Conservation (phyloP, 176 grass and related monocot genomes). For the Avena eriantha region DNA sequence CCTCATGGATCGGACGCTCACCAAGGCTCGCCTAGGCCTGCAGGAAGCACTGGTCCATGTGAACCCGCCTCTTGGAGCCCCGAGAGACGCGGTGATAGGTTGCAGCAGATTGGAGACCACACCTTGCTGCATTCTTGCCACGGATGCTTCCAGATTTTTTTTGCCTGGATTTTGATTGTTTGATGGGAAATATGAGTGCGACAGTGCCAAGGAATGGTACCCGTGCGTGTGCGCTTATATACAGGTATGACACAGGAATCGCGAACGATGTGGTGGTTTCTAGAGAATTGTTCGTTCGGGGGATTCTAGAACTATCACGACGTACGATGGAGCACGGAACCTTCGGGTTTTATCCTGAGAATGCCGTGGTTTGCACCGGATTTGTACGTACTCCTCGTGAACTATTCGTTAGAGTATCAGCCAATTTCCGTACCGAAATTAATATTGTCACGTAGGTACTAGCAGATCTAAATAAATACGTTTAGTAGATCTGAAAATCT, state of each 20-base stretch:
- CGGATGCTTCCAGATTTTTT: background rate
- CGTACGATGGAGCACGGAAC: background rate
- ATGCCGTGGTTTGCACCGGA: background rate
- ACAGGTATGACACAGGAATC: background rate
- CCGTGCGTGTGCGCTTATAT: slow-evolving; percentile 1
- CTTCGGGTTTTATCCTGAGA: background rate
- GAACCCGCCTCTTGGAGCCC: background rate
- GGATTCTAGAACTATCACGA: slow-evolving; percentile 24
- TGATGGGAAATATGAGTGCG: background rate
- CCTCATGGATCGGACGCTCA: slow-evolving; percentile 22
- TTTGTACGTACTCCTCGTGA: background rate
- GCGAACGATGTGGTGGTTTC: slow-evolving; percentile 36
- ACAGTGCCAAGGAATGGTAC: background rate
- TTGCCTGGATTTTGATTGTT: background rate
- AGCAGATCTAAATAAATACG: too few relatives aligned
- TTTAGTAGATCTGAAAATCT: too few relatives aligned
- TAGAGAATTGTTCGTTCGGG: background rate
- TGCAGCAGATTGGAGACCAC: slow-evolving; percentile 34
- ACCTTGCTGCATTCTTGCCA: slow-evolving; percentile 37
- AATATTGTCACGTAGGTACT: too few relatives aligned
- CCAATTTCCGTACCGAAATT: too few relatives aligned
- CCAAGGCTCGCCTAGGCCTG: background rate
- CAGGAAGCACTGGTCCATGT: background rate
- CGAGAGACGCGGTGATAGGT: background rate
- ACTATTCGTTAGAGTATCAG: too few relatives aligned